Base-by-base conservation (phyloP, 441 rosid species). In the Erodium trifolium region DNA sequence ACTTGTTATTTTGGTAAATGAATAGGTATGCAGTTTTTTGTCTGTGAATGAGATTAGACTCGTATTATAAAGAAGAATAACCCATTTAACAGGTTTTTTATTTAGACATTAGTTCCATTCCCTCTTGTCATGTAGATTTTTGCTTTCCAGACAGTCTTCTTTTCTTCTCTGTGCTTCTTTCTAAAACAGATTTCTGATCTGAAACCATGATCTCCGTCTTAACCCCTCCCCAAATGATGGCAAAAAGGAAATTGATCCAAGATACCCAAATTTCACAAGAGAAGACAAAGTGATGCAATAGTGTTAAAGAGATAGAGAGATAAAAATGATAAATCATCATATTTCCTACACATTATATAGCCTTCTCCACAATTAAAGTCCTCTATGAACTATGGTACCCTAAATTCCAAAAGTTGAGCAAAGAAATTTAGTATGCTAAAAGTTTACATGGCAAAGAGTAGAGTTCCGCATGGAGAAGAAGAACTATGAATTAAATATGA, bases 381-480 rank as follows among this genome's bases (percentile, higher is more conserved):
- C 60, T 55, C 19, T 16, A n/a, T 49, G 55, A 49, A 49, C 55
- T 12, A 55, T 55, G 63, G 16, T 55, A 55, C 13, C 63, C 63
- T 51, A 17, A 1, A 53, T 53, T 16, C 60, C 60, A 16, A 53
- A 53, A 16, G 9, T 1, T 16, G 60, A 53, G 19, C 23, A 53
- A 14, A 14, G 19, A 53, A 16, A 53, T 53, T 53, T 14, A 7
- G 8, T 53, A 53, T 14, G 16, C 19, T 17, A 53, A 53, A 53
- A 53, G 2, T 18, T 53, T 14, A 16, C 18, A 14, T 53, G 60
- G 19, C 9, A 16, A 53, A 53, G 60, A 53, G 60, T 53, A 14
- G 19, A 53, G 19, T 53, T 53, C n/a, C 60, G 4, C 8, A n/a
- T 14, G 60, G 23, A 53, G 19, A 53, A 53, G 60, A 19, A 53